Evolutionary conservation across 495 filamentous ascomycete species (phyloP).

Genomic region (Penicillium arizonense): DNA sequence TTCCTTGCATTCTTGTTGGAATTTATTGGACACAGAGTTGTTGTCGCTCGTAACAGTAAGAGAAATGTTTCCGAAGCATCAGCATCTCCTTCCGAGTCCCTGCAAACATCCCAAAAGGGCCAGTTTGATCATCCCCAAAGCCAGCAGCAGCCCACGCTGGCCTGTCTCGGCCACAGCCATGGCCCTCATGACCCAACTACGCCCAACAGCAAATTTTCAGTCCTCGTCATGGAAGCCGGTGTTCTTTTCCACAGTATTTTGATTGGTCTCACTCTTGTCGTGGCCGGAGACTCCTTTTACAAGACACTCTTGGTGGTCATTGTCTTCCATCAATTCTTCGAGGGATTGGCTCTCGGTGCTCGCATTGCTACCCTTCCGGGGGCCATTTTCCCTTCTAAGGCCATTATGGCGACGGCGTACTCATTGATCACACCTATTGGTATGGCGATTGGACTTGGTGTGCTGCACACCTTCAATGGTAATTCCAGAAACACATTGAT

Average conservation of each 20-base stretch:
- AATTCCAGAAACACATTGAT: slow-evolving; percentile 35
- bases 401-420: slow-evolving; percentile 34
- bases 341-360: slow-evolving; percentile 71
- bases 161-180: slow-evolving; percentile 31
- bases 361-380: slow-evolving; percentile 71
- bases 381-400: slow-evolving; percentile 33
- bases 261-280: slow-evolving; percentile 36
- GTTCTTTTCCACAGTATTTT: slow-evolving; percentile 69
- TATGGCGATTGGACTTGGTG: slow-evolving; percentile 46
- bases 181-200: slow-evolving; percentile 23
- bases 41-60: slow-evolving; percentile 25
- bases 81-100: not conserved
- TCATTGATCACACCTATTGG: slow-evolving; percentile 44
- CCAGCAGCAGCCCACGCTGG: slow-evolving; percentile 13
- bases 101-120: slow-evolving; percentile 4
- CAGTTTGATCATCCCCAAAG: not conserved
- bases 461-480: slow-evolving; percentile 41
- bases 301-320: slow-evolving; percentile 72
- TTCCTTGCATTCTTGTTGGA: slow-evolving; percentile 64
- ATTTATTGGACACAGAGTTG: slow-evolving; percentile 52
- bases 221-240: slow-evolving; percentile 66
- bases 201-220: slow-evolving; percentile 52
- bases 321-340: slow-evolving; percentile 65
- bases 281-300: slow-evolving; percentile 50
- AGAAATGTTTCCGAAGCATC: not conserved